Evolutionary conservation across 164 flowering plant species (phyloP).

Genomic region (Piper longum): DNA sequence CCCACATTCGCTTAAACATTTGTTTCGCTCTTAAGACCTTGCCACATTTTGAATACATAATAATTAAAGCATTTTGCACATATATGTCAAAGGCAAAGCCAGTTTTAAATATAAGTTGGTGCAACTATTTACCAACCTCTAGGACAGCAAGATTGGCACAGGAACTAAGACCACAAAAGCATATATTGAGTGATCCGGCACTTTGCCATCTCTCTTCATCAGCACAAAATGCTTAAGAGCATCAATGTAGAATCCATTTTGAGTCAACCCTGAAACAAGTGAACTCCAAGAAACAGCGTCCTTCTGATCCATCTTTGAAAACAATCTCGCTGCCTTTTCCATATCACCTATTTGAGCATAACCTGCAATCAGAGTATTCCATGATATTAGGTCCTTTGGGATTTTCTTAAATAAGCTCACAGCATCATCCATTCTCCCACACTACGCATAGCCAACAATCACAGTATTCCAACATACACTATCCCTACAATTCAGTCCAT

Average conservation of each 20-base stretch:
- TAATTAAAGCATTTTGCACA: slow-evolving; percentile 11
- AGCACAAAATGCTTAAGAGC: slow-evolving; percentile 7
- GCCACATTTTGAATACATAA: slow-evolving; percentile 15
- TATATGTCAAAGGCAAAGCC: slow-evolving; percentile 10
- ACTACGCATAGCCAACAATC: slow-evolving; percentile 9
- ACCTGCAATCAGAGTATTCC: slow-evolving; percentile 7
- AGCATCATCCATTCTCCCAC: slow-evolving; percentile 9
- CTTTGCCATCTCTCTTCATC: slow-evolving; percentile 8
- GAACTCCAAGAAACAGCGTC: slow-evolving; percentile 22
- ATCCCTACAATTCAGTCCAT: slow-evolving; percentile 3
- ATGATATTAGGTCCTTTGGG: slow-evolving; percentile 7
- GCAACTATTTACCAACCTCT: slow-evolving; percentile 10
- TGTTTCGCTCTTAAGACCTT: slow-evolving; percentile 5
- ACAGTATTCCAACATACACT: slow-evolving; percentile 9
- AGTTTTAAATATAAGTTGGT: slow-evolving; percentile 7
- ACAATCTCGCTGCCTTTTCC: slow-evolving; percentile 5
- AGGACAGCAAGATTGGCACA: slow-evolving; percentile 15
- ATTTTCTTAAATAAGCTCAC: slow-evolving; percentile 6
- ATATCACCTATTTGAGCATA: slow-evolving; percentile 7
- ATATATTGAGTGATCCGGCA: slow-evolving; percentile 12
- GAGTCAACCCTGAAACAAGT: slow-evolving; percentile 11
- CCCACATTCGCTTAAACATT: slow-evolving; percentile 5
- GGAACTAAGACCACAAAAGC: slow-evolving; percentile 8
- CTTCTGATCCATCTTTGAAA: slow-evolving; percentile 29
- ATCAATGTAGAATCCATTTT: slow-evolving; percentile 8